Percentiles rank a stretch among this genome's conserved stretches.
phyloP scores from a whole-genome alignment of 164 flowering plant species.

The Aristolochia californica region DNA sequence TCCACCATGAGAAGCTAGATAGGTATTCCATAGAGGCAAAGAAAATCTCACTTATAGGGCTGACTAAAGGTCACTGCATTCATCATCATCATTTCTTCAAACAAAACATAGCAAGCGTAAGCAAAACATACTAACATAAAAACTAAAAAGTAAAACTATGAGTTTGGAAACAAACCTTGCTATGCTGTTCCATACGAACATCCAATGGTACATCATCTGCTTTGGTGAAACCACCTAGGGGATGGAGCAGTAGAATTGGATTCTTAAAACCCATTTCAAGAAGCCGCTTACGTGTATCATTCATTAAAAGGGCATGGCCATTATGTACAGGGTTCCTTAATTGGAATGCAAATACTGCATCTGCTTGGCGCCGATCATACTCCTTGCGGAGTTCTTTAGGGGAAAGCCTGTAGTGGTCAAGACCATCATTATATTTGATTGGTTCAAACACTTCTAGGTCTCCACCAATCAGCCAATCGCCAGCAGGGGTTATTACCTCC shows the following conservation, averaged over 20 bases:
- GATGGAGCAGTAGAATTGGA: slow-evolving; percentile 85
- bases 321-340: slow-evolving; percentile 93
- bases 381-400: slow-evolving; percentile 70
- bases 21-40: too few species aligned
- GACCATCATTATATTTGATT: slow-evolving; percentile 85
- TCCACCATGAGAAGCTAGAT: neutral
- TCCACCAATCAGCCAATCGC: slow-evolving; percentile 93
- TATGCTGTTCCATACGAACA: slow-evolving; percentile 96
- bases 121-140: neutral
- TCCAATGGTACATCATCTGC: slow-evolving; percentile 95
- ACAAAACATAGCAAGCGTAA: neutral
- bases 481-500: slow-evolving; percentile 72
- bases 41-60: too few species aligned
- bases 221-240: slow-evolving; percentile 86
- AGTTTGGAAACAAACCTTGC: slow-evolving; percentile 44
- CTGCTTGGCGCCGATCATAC: slow-evolving; percentile 81
- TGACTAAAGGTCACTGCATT: too few species aligned
- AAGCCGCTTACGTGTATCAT: slow-evolving; percentile 73
- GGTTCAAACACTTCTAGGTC: slow-evolving; percentile 80
- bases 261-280: slow-evolving; percentile 90
- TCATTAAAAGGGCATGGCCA: slow-evolving; percentile 94
- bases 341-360: slow-evolving; percentile 98
- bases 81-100: neutral
- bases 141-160: neutral
- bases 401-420: slow-evolving; percentile 90